Conservation (phyloP, 257 asterid genomes). For the Fraxinus anomala region DNA sequence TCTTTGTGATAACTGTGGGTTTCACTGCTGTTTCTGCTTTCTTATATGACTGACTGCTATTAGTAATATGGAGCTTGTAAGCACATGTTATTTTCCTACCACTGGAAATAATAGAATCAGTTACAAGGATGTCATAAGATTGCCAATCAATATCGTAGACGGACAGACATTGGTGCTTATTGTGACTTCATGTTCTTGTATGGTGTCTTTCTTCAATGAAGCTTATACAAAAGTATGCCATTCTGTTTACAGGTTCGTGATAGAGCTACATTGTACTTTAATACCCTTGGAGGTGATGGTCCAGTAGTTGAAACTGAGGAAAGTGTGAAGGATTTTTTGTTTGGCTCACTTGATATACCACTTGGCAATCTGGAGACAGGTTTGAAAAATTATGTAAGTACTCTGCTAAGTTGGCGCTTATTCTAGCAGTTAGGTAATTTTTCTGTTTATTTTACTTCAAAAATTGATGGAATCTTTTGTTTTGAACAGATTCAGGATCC, state of each 20-base stretch:
- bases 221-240: constrained; percentile 15
- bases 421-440: neutral
- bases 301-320: constrained; percentile 82
- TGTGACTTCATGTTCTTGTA: neutral
- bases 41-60: neutral
- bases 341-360: constrained; percentile 87
- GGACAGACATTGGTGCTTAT: neutral
- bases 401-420: constrained; percentile 11
- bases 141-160: neutral
- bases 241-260: constrained; percentile 79
- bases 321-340: constrained; percentile 79
- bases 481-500: constrained; percentile 64
- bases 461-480: constrained; percentile 5
- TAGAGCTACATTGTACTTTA: constrained; percentile 96
- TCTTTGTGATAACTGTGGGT: neutral
- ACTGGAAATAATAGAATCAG: too few species aligned
- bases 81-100: neutral
- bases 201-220: constrained; percentile 6
- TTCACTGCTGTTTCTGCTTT: neutral
- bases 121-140: neutral
- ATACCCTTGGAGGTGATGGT: constrained; percentile 90
- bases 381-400: constrained; percentile 82
- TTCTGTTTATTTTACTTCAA: constrained; percentile 14
- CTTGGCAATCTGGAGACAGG: constrained; percentile 80
- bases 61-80: neutral